Base-by-base conservation (phyloP, 179 eudicot genomes). In the Beta lomatogona region DNA sequence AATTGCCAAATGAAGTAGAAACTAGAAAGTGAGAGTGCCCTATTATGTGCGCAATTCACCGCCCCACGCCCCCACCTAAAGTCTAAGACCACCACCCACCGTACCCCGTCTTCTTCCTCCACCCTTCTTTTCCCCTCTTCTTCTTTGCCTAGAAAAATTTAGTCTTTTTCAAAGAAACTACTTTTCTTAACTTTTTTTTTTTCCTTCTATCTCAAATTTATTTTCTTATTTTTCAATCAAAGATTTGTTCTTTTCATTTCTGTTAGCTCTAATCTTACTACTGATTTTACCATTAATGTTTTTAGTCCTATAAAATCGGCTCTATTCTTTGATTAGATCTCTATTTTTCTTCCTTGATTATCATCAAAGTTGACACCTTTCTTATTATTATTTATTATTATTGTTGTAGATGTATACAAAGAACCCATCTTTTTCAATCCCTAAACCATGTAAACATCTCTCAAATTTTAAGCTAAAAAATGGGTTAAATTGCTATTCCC, bases 371-470 rank as follows among this genome's bases (percentile, higher is more conserved):
- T 75, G 6, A 4, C 16, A 71, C 9, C 28, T 46, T 9, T 71
- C 0, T 3, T 1, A 45, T 19, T 9, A 15, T 77, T 73, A 74
- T 74, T 74, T 3, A 3, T 60, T 6, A 36, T 79, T 74, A 71
- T 71, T 48, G 31, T 54, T 73, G 45, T 81, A 80, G 79, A 84
- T 84, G 86, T 79, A 80, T 63, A 84, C 81, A 77, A 76, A 81
- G 78, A 77, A 66, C 61, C 77, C 77, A 59, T 71, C 79, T 14
- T 84, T n/a, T 81, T 72, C 74, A 70, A 64, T 76, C 82, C 91
- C 89, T 46, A 89, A 86, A 59, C 84, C 91, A 77, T 91, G 94
- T 89, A 85, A 86, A 80, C 93, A 91, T 75, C 89, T 91, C 12
- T 75, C 88, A 41, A 86, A 81, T 85, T 90, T 85, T 83, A 91